Conservation (phyloP, 2,329 filamentous ascomycete genomes). For the Aspergillus novoparasiticus region DNA sequence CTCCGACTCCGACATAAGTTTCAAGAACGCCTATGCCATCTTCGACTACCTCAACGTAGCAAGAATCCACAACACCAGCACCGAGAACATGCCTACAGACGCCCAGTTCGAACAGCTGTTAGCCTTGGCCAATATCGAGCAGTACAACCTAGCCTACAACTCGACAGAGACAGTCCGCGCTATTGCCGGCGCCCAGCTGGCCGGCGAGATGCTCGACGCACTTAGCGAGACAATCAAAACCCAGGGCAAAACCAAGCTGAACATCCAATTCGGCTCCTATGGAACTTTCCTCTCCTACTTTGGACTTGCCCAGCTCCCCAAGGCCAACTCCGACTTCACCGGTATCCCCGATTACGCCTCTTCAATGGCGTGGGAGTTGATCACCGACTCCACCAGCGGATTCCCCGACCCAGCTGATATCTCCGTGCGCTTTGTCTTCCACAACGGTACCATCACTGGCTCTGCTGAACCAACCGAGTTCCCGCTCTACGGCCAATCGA, state of each 20-base stretch:
- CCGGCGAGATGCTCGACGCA: constrained; percentile 59
- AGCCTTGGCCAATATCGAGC: constrained; percentile 75
- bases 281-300: constrained; percentile 64
- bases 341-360: constrained; percentile 84
- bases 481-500: constrained; percentile 61
- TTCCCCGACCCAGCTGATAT: constrained; percentile 55
- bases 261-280: constrained; percentile 65
- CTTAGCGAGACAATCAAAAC: constrained; percentile 46
- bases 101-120: constrained; percentile 64
- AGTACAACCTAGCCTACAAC: constrained; percentile 85
- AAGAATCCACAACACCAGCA: constrained; percentile 56
- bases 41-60: constrained; percentile 63
- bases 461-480: constrained; percentile 54
- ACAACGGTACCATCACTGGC: constrained; percentile 60
- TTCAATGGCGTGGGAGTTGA: constrained; percentile 76
- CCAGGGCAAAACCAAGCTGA: constrained; percentile 43
- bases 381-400: constrained; percentile 51
- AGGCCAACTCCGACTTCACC: constrained; percentile 64
- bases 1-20: constrained; percentile 48
- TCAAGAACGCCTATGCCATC: constrained; percentile 64
- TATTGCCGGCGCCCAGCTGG: constrained; percentile 64
- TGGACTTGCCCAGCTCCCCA: constrained; percentile 56
- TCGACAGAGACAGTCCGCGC: constrained; percentile 50
- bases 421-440: constrained; percentile 63
- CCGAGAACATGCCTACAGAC: not conserved